Conservation (phyloP, 805 yeast species). For the Saturnispora saitoi region DNA sequence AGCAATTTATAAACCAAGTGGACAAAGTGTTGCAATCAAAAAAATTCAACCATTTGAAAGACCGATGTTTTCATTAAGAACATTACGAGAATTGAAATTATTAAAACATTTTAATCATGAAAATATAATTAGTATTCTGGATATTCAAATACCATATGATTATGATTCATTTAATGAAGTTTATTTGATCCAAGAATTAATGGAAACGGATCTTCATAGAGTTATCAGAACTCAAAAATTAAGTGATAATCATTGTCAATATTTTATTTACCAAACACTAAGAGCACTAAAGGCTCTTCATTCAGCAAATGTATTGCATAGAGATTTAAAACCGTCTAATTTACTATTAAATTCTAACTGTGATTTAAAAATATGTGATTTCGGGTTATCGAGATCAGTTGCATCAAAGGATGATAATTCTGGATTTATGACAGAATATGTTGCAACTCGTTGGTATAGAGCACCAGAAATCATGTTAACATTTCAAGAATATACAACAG, state of each 20-base stretch:
- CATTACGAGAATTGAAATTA: slow-evolving; percentile 81
- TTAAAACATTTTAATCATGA: slow-evolving; percentile 89
- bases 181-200: slow-evolving; percentile 76
- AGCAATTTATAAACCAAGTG: slow-evolving; percentile 78
- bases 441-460: slow-evolving; percentile 95
- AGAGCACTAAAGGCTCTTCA: slow-evolving; percentile 88
- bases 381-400: slow-evolving; percentile 74
- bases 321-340: slow-evolving; percentile 89
- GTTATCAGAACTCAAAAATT: slow-evolving; percentile 75
- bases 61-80: slow-evolving; percentile 79
- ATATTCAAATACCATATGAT: slow-evolving; percentile 75
- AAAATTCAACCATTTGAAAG: slow-evolving; percentile 90
- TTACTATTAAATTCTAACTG: slow-evolving; percentile 82
- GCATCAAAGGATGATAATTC: slow-evolving; percentile 57
- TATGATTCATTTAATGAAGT: slow-evolving; percentile 78
- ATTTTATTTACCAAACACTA: slow-evolving; percentile 83
- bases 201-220: slow-evolving; percentile 82
- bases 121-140: slow-evolving; percentile 82
- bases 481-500: slow-evolving; percentile 86
- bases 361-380: slow-evolving; percentile 89
- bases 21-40: slow-evolving; percentile 88
- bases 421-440: slow-evolving; percentile 92
- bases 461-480: slow-evolving; percentile 98
- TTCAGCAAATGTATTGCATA: slow-evolving; percentile 86
- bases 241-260: slow-evolving; percentile 89